Conservation (phyloP, 495 filamentous ascomycete species). For the Chlorociboria aeruginascens region DNA sequence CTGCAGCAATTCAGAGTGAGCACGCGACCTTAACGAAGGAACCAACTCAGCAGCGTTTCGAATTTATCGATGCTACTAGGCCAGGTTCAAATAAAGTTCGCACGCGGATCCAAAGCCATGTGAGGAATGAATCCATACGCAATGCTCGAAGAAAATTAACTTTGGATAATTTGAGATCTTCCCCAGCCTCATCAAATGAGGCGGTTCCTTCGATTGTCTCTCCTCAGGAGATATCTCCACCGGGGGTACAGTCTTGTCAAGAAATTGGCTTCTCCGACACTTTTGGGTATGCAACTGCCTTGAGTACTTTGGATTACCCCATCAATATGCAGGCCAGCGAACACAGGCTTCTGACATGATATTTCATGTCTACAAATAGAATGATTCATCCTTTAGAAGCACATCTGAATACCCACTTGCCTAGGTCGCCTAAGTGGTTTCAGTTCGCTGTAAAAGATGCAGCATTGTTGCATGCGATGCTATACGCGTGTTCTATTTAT, state of each 20-base stretch:
- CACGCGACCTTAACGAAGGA: neutral
- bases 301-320: neutral
- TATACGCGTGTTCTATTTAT: constrained; percentile 3
- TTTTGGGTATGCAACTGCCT: constrained; percentile 1
- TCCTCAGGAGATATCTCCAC: neutral
- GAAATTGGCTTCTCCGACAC: neutral
- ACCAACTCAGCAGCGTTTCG: neutral
- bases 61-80: constrained; percentile 1
- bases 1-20: too few relatives aligned
- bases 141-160: neutral
- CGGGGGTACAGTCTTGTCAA: neutral
- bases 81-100: neutral
- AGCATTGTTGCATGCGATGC: constrained; percentile 6
- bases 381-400: constrained; percentile 1
- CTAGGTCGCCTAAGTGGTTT: constrained; percentile 5
- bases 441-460: constrained; percentile 5
- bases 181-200: neutral
- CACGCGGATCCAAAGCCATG: neutral
- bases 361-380: constrained; percentile 1
- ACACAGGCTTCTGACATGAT: constrained; percentile 2
- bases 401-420: neutral
- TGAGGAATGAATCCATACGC: constrained; percentile 1
- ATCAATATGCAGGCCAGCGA: constrained; percentile 2
- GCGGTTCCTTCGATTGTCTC: neutral
- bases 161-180: neutral